Evolutionary conservation across 768 basidiomycete species (phyloP).

Genomic region (Russula ochroleuca): DNA sequence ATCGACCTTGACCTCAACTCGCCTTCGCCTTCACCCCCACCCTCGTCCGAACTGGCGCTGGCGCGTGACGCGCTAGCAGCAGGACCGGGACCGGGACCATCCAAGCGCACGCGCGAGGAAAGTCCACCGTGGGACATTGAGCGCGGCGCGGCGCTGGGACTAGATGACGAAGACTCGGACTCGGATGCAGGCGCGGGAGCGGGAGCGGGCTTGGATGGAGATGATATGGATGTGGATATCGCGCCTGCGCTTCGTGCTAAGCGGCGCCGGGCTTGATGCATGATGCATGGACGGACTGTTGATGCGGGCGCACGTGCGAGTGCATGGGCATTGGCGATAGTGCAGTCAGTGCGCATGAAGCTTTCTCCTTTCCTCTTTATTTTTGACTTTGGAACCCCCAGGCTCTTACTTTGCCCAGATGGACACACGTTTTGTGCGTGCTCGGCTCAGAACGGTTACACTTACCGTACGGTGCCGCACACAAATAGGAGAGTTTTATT

Average conservation of each 20-base stretch:
- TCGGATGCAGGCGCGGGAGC: background rate
- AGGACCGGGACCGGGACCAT: background rate
- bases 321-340: background rate
- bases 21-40: slow-evolving; percentile 3
- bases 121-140: slow-evolving; percentile 27
- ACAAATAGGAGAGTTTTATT: too few species aligned
- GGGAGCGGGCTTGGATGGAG: background rate
- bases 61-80: background rate
- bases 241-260: slow-evolving; percentile 21
- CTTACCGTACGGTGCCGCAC: too few species aligned
- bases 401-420: too few species aligned
- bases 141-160: background rate
- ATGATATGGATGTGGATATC: slow-evolving; percentile 10
- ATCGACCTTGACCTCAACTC: slow-evolving; percentile 56
- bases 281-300: background rate
- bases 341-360: background rate
- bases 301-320: background rate
- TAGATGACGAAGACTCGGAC: background rate
- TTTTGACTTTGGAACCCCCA: background rate
- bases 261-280: slow-evolving; percentile 13
- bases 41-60: background rate
- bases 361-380: background rate
- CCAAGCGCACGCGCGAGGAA: slow-evolving; percentile 19
- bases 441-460: too few species aligned
- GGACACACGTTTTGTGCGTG: too few species aligned